Percentiles rank a stretch among this genome's conserved stretches.
phyloP scores from a whole-genome alignment of 108 stramenopile species.

The Cyclotella atomus region DNA sequence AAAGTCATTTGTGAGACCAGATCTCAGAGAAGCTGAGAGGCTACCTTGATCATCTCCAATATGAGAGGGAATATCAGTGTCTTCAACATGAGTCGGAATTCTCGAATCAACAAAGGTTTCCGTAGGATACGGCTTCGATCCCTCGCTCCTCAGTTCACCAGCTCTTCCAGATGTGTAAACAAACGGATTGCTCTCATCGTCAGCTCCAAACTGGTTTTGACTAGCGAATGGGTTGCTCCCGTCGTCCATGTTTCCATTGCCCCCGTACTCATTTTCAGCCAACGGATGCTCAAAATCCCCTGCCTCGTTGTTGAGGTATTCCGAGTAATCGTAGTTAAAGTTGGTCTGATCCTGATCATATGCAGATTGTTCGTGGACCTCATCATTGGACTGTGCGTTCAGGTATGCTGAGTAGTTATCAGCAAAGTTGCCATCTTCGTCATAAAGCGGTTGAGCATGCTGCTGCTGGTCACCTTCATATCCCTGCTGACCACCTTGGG shows the following conservation, averaged over 20 bases:
- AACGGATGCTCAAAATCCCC: not conserved
- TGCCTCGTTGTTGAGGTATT: not conserved
- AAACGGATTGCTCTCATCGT: constrained; percentile 12
- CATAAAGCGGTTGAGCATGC: not conserved
- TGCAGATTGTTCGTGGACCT: not conserved
- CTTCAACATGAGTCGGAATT: not conserved
- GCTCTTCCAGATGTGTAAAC: not conserved
- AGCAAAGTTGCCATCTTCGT: constrained; percentile 2
- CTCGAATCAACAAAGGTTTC: not conserved
- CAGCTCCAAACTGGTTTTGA: too few species aligned
- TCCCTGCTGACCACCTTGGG: not conserved
- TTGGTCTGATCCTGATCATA: not conserved
- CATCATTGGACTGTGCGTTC: not conserved
- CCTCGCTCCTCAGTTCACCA: too few species aligned
- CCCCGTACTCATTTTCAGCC: not conserved
- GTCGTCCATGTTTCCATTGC: not conserved
- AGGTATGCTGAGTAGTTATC: not conserved
- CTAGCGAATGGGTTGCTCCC: too few species aligned
- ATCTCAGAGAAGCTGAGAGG: not conserved
- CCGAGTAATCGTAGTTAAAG: too few species aligned
- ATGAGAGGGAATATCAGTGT: not conserved
- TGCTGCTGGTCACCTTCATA: not conserved
- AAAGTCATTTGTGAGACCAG: not conserved
- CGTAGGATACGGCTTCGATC: too few species aligned
- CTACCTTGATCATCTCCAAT: not conserved